phyloP scores from a whole-genome alignment of 345 rosid genomes.

The Mercurialis annua region DNA sequence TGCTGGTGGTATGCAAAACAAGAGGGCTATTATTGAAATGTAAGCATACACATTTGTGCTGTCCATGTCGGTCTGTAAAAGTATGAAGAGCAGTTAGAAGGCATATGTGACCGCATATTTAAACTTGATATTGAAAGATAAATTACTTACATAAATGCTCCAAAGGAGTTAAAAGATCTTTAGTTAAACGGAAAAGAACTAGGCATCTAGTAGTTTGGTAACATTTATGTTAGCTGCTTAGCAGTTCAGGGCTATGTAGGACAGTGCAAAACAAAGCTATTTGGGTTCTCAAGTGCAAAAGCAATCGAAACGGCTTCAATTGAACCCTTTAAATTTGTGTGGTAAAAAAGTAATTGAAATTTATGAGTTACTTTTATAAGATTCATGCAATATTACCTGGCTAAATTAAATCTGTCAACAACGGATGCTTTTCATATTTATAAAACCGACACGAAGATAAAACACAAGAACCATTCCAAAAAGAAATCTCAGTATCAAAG shows the following conservation, averaged over 20 bases:
- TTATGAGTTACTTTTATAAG: not conserved
- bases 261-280: not conserved
- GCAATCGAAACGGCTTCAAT: not conserved
- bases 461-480: not conserved
- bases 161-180: not conserved
- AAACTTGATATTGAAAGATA: not conserved
- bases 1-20: constrained; percentile 50
- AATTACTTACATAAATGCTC: not conserved
- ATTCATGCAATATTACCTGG: not conserved
- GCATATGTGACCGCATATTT: not conserved
- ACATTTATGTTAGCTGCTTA: not conserved
- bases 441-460: not conserved
- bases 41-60: constrained; percentile 54
- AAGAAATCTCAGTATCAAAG: not conserved
- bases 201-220: not conserved
- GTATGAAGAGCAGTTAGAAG: not conserved
- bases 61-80: constrained; percentile 50
- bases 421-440: not conserved
- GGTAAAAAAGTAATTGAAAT: not conserved
- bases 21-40: constrained; percentile 46
- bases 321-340: not conserved
- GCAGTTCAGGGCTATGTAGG: not conserved
- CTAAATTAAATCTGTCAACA: not conserved
- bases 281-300: not conserved
- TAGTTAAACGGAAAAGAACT: not conserved